Evolutionary conservation across 768 basidiomycete genomes (phyloP).

Genomic region (Hemileccinum impolitum): DNA sequence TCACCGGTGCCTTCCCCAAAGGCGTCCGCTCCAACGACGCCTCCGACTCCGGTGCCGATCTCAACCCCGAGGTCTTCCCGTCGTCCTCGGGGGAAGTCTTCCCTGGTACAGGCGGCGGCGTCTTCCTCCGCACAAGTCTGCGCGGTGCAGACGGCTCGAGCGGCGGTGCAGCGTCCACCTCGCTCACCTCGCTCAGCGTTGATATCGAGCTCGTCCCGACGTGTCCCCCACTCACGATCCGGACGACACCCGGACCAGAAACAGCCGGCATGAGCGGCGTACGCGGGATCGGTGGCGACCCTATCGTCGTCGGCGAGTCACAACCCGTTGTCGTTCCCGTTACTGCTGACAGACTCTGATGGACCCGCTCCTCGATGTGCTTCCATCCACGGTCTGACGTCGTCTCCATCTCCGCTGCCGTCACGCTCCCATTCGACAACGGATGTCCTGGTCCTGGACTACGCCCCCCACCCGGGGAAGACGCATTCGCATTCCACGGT

Average conservation of each 20-base stretch:
- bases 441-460: conserved; percentile 4
- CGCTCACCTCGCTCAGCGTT: conserved; percentile 25
- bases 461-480: conserved; percentile 41
- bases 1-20: conserved; percentile 35
- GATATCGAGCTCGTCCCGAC: conserved; percentile 29
- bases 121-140: conserved; percentile 39
- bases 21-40: conserved; percentile 32
- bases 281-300: conserved; percentile 37
- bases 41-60: conserved; percentile 27
- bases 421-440: conserved; percentile 16
- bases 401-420: conserved; percentile 23
- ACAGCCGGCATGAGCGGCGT: conserved; percentile 34
- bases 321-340: conserved; percentile 16
- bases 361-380: conserved; percentile 18
- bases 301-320: conserved; percentile 40
- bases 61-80: conserved; percentile 30
- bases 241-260: conserved; percentile 12
- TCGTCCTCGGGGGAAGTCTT: background rate
- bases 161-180: conserved; percentile 7
- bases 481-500: conserved; percentile 30
- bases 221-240: conserved; percentile 33
- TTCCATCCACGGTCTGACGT: conserved; percentile 30
- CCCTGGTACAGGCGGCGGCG: conserved; percentile 26
- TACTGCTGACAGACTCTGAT: background rate
- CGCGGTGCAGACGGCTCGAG: conserved; percentile 26